phyloP scores from a whole-genome alignment of 2,329 filamentous ascomycete species.

The Capronia coronata region DNA sequence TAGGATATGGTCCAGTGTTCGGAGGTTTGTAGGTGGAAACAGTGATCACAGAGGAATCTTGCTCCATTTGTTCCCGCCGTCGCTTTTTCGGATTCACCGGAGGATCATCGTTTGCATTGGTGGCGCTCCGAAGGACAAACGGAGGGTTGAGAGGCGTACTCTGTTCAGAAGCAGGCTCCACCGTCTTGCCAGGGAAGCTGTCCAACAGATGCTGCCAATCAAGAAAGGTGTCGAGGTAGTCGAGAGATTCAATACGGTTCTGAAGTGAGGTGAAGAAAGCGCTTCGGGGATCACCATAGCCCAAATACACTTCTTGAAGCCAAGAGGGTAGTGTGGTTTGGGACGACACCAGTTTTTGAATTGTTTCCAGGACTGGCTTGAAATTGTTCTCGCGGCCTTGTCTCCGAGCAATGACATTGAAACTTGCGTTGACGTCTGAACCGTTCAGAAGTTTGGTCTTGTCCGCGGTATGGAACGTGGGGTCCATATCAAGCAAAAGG shows the following conservation, averaged over 20 bases:
- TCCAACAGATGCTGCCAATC: slow-evolving; percentile 92
- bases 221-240: slow-evolving; percentile 90
- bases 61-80: slow-evolving; percentile 66
- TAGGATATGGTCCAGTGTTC: slow-evolving; percentile 83
- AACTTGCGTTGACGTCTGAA: slow-evolving; percentile 69
- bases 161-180: slow-evolving; percentile 69
- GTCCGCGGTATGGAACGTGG: slow-evolving; percentile 70
- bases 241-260: slow-evolving; percentile 69
- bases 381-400: slow-evolving; percentile 94
- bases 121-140: slow-evolving; percentile 68
- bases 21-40: slow-evolving; percentile 85
- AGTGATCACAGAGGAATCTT: slow-evolving; percentile 58
- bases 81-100: slow-evolving; percentile 70
- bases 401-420: slow-evolving; percentile 81
- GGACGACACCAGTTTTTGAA: slow-evolving; percentile 75
- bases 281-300: slow-evolving; percentile 85
- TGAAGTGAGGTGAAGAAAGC: slow-evolving; percentile 78
- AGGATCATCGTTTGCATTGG: slow-evolving; percentile 48
- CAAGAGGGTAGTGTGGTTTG: slow-evolving; percentile 81
- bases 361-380: slow-evolving; percentile 84
- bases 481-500: slow-evolving; percentile 74
- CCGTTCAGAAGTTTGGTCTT: slow-evolving; percentile 58
- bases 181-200: slow-evolving; percentile 76
- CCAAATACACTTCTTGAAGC: slow-evolving; percentile 96
- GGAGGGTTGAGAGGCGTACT: slow-evolving; percentile 74